Evolutionary conservation across 805 yeast genomes (phyloP), one percentile per base, ranked within the genome.

Genomic region (Zygosaccharomyces siamensis): DNA sequence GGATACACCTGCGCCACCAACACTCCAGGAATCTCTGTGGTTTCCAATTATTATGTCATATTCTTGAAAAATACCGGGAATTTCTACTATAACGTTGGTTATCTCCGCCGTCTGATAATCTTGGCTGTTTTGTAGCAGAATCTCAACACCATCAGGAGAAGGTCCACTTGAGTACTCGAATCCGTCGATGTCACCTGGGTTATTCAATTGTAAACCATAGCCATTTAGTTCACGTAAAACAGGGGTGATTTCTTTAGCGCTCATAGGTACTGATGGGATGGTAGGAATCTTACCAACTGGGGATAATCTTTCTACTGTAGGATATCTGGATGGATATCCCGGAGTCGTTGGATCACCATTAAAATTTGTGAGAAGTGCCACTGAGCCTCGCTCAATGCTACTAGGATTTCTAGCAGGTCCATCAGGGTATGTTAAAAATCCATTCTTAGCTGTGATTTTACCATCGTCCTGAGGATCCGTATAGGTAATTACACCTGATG

Each of bases 271-370:
- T 0, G 80, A 77, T 0, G 84, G 84, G 7, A 81, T 77, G 27
- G 66, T 64, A 0, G 84, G 83, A 4, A 78, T 66, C 26, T 67
- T 69, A 5, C 66, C 69, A 16, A 62, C 57, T 0, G 81, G 77
- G 16, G 72, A 62, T 3, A 63, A 50, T 41, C 79, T 59, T 49
- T 68, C 73, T 32, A 70, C 66, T 37, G 71, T 61, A 6, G 60
- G 60, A 11, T 51, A 53, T 27, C 75, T 76, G 20, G 86, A 78
- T 1, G 87, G 76, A 68, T 78, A 79, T 3, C 87, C 88, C 6
- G 88, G 87, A 2, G 89, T 83, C 0, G 89, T 81, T 31, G 90
- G 90, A 60, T 84, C 92, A 10, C 90, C 90, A 0, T 89, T 88
- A 44, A 73, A 72, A 28, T 77, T 78, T 3, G 80, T 75, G 48